Conservation (phyloP, 345 rosid genomes). For the Melaleuca alternifolia region DNA sequence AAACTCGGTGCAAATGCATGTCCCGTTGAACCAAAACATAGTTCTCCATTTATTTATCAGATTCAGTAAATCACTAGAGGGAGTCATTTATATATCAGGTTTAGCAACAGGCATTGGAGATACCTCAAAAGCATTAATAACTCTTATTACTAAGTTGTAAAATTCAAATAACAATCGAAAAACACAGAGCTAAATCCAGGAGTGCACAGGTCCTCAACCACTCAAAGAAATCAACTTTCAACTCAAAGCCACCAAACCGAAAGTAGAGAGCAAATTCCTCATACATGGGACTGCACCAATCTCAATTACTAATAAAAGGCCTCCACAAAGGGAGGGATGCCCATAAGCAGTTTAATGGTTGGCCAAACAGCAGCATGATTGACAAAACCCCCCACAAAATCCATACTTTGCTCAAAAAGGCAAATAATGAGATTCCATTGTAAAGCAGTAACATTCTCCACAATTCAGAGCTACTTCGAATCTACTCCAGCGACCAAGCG, state of each 20-base stretch:
- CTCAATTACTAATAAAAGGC: neutral
- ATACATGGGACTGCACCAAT: neutral
- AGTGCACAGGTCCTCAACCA: neutral
- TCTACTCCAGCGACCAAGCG: neutral
- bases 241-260: neutral
- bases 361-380: neutral
- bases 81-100: too few species aligned
- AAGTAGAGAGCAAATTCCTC: neutral
- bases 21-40: neutral
- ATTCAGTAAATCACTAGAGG: neutral
- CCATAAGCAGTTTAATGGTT: neutral
- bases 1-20: neutral
- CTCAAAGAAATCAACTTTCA: neutral
- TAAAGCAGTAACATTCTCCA: neutral
- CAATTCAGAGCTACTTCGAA: neutral
- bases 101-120: neutral
- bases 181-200: neutral
- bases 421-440: neutral
- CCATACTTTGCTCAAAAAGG: neutral
- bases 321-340: neutral
- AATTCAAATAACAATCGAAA: neutral
- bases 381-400: neutral
- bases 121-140: neutral
- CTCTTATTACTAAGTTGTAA: neutral
- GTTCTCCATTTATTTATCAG: neutral